Evolutionary conservation across 768 basidiomycete species (phyloP).

Genomic region (Antrodiella citrinella): DNA sequence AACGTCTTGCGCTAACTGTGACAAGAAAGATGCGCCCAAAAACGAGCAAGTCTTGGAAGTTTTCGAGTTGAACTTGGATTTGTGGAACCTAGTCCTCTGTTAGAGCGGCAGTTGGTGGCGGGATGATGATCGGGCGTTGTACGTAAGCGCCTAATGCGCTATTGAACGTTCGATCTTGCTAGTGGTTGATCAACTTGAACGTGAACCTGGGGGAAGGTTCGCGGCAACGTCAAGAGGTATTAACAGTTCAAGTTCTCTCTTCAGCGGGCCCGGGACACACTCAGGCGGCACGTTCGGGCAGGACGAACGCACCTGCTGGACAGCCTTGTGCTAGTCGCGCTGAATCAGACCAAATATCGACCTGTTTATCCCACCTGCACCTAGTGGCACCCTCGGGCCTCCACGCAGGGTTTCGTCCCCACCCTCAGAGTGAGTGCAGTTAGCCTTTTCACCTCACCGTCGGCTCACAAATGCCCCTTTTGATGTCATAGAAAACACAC

Average conservation of each 20-base stretch:
- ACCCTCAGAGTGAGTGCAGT: constrained; percentile 11
- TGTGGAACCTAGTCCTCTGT: not conserved
- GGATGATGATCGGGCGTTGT: not conserved
- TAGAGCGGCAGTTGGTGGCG: not conserved
- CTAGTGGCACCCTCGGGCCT: too few relatives aligned
- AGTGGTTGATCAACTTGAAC: too few relatives aligned
- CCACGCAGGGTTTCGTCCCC: constrained; percentile 5
- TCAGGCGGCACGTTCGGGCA: not conserved
- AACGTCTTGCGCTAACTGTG: too few relatives aligned
- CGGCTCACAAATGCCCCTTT: constrained; percentile 8
- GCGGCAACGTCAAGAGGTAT: not conserved
- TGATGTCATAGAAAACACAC: not conserved
- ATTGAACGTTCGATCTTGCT: not conserved
- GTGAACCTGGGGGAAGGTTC: too few relatives aligned
- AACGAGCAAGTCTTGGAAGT: too few relatives aligned
- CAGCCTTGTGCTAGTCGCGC: not conserved
- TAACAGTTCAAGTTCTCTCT: too few relatives aligned
- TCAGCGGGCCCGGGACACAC: too few relatives aligned
- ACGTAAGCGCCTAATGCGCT: not conserved
- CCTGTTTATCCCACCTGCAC: not conserved
- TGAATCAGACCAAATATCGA: not conserved
- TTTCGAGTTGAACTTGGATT: too few relatives aligned
- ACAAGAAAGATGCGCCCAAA: not conserved
- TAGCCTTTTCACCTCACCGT: constrained; percentile 15
- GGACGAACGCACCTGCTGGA: too few relatives aligned